Conservation (phyloP, 2,329 filamentous ascomycete genomes). For the Lasiodiplodia sp. region DNA sequence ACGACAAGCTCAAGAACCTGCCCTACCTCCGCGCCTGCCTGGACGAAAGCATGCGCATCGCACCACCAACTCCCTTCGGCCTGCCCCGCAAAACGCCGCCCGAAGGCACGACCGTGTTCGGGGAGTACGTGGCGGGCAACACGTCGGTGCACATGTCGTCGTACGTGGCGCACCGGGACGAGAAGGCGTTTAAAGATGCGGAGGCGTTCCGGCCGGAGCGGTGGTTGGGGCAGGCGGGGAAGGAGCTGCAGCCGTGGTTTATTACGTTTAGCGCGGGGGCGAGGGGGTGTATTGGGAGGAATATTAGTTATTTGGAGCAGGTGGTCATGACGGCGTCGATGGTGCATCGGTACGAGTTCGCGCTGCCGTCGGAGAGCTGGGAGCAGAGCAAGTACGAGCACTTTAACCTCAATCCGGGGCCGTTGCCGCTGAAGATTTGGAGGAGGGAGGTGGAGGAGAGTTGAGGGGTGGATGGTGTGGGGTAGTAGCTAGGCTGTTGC, state of each 20-base stretch:
- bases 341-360: conserved; percentile 47
- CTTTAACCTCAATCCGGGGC: no score
- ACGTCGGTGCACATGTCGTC: conserved; percentile 48
- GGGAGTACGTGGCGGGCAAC: conserved; percentile 43
- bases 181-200: conserved; percentile 58
- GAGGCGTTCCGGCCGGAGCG: conserved; percentile 58
- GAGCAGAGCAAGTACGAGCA: no score
- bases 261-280: conserved; percentile 35
- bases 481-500: no score
- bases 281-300: conserved; percentile 37
- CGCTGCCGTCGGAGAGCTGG: conserved; percentile 35
- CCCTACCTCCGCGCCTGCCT: conserved; percentile 44
- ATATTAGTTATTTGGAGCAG: conserved; percentile 62
- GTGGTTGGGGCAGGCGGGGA: conserved; percentile 49
- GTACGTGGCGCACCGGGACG: conserved; percentile 55
- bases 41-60: conserved; percentile 37
- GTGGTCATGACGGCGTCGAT: conserved; percentile 44
- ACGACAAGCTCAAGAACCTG: conserved; percentile 35
- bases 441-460: no score
- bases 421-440: no score
- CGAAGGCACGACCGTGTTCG: conserved; percentile 34
- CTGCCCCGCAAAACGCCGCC: conserved; percentile 40
- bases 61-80: conserved; percentile 33
- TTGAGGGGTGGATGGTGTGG: no score
- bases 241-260: conserved; percentile 36